Conservation (phyloP, 1,284 basidiomycete species). For the Fomitopsis palustris region DNA sequence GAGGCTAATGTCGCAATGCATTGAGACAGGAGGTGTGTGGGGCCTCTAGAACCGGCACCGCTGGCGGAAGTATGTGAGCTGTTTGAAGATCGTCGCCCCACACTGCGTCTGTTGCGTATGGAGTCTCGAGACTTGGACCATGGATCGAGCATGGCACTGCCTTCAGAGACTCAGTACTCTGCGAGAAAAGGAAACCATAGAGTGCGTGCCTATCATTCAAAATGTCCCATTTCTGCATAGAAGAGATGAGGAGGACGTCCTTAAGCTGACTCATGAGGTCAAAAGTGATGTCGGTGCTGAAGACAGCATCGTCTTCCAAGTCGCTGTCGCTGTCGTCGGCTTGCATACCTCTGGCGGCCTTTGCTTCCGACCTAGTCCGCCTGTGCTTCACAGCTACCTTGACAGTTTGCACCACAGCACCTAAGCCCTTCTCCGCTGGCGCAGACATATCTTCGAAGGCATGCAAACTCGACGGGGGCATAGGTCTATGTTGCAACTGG, state of each 20-base stretch:
- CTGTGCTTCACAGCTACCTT: conserved; percentile 42
- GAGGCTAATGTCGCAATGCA: conserved; percentile 63
- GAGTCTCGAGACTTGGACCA: conserved; percentile 14
- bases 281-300: conserved; percentile 58
- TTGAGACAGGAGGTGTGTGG: conserved; percentile 49
- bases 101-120: not conserved
- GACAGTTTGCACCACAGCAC: conserved; percentile 41
- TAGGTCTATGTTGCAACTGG: conserved; percentile 50
- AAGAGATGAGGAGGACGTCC: conserved; percentile 55
- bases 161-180: not conserved
- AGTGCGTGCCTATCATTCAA: conserved; percentile 41
- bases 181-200: not conserved
- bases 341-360: conserved; percentile 12
- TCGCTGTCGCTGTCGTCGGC: conserved; percentile 47
- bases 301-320: conserved; percentile 39
- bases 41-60: conserved; percentile 27
- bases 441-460: conserved; percentile 24
- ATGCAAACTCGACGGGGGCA: conserved; percentile 49
- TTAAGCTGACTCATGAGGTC: conserved; percentile 59
- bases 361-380: conserved; percentile 21
- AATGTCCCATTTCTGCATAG: conserved; percentile 56
- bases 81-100: conserved; percentile 35
- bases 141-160: conserved; percentile 10
- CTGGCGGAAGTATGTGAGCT: conserved; percentile 49
- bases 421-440: conserved; percentile 32